Conservation (phyloP, 148 eudicot genomes). For the Camellia granthamiana region DNA sequence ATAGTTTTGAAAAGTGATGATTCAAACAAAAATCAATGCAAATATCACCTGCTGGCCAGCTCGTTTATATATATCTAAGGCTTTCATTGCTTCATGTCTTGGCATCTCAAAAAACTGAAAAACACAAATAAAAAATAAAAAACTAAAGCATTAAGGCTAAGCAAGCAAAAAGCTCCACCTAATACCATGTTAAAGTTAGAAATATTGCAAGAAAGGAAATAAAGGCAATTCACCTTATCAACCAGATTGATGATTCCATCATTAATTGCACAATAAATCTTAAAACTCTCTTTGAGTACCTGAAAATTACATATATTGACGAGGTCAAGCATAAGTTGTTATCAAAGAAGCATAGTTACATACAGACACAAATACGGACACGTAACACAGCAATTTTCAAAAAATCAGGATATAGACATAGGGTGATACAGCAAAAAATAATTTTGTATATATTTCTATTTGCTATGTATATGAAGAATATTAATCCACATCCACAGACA, state of each 20-base stretch:
- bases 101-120: conserved; percentile 99
- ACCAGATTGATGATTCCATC: conserved; percentile 95
- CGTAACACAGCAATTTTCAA: no score
- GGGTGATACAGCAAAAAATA: no score
- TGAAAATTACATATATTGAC: conserved; percentile 22
- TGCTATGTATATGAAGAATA: no score
- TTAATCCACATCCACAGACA: no score
- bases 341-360: not conserved
- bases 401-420: no score
- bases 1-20: not conserved
- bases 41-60: conserved; percentile 90
- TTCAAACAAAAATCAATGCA: not conserved
- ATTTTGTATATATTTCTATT: no score
- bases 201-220: not conserved
- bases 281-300: conserved; percentile 98
- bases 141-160: not conserved
- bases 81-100: conserved; percentile 94
- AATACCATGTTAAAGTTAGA: not conserved
- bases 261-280: conserved; percentile 91
- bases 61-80: conserved; percentile 85
- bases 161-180: not conserved
- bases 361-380: no score
- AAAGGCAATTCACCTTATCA: conserved; percentile 62
- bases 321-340: not conserved
- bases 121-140: not conserved